Conservation (phyloP, 2,329 filamentous ascomycete species). For the Epichloe uncinata region DNA sequence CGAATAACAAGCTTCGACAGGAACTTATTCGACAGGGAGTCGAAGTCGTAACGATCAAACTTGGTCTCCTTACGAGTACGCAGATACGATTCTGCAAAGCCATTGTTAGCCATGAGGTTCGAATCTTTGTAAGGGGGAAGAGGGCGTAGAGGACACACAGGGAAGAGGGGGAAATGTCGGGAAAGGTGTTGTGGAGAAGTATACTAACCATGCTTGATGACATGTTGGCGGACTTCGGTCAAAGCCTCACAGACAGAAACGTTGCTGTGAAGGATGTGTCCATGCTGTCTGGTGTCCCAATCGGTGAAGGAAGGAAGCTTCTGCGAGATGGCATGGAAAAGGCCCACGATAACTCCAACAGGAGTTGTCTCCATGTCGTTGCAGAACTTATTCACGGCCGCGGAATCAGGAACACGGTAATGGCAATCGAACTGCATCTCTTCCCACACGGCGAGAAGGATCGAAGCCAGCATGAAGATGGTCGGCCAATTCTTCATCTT, state of each 20-base stretch:
- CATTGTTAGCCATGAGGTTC: slow-evolving; percentile 9
- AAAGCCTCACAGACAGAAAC: slow-evolving; percentile 85
- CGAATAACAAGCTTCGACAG: slow-evolving; percentile 91
- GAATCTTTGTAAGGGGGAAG: no score
- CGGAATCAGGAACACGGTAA: slow-evolving; percentile 78
- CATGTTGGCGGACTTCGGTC: slow-evolving; percentile 88
- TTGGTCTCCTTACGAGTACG: slow-evolving; percentile 64
- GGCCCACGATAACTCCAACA: slow-evolving; percentile 87
- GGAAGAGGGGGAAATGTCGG: neutral
- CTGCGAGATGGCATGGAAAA: slow-evolving; percentile 96
- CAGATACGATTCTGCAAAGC: slow-evolving; percentile 65
- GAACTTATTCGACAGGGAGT: slow-evolving; percentile 95
- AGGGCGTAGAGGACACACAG: no score
- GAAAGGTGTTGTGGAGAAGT: neutral
- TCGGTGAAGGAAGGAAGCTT: slow-evolving; percentile 87
- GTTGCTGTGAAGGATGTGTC: slow-evolving; percentile 83
- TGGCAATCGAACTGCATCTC: slow-evolving; percentile 98
- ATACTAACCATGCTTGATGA: slow-evolving; percentile 79
- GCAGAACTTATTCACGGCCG: slow-evolving; percentile 87
- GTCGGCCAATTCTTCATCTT: slow-evolving; percentile 98
- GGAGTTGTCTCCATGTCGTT: slow-evolving; percentile 92
- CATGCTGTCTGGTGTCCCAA: slow-evolving; percentile 87
- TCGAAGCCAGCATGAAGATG: slow-evolving; percentile 92
- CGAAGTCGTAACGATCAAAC: slow-evolving; percentile 87
- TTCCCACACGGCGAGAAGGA: slow-evolving; percentile 90